Percentiles rank a stretch among this genome's conserved stretches.
Conservation (phyloP, 1,284 basidiomycete genomes). For the Cutaneotrichosporon curvatum region DNA sequence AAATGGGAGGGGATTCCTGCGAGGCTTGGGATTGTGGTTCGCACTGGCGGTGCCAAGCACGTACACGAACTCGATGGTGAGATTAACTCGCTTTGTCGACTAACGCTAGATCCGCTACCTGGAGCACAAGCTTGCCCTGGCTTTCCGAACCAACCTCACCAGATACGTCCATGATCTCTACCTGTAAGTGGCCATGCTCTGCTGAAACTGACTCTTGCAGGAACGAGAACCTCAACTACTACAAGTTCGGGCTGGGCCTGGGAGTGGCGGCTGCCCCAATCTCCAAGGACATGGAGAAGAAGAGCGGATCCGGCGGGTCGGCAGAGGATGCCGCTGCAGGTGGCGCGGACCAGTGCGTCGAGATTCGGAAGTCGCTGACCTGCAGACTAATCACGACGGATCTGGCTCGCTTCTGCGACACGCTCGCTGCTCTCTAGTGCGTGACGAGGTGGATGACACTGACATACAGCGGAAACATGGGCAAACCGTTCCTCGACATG, state of each 20-base stretch:
- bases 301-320: conserved; percentile 8
- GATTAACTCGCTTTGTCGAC: conserved; percentile 11
- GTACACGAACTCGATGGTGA: conserved; percentile 90
- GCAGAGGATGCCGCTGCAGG: conserved; percentile 50
- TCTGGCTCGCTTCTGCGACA: conserved; percentile 82
- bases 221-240: conserved; percentile 51
- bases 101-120: conserved; percentile 68
- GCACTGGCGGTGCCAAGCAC: conserved; percentile 83
- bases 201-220: conserved; percentile 15
- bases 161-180: conserved; percentile 92
- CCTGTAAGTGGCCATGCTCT: conserved; percentile 50
- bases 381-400: conserved; percentile 79
- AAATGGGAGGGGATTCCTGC: conserved; percentile 74
- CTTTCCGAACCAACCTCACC: conserved; percentile 77
- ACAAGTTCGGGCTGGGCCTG: conserved; percentile 48
- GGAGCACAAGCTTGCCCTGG: conserved; percentile 80
- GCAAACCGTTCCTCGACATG: conserved; percentile 86
- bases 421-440: conserved; percentile 80
- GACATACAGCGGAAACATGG: conserved; percentile 58
- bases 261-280: conserved; percentile 25
- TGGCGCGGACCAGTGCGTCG: conserved; percentile 63
- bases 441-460: conserved; percentile 33
- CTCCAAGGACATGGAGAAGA: conserved; percentile 20
- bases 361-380: conserved; percentile 21
- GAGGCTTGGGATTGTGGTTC: conserved; percentile 83